Evolutionary conservation across 2,329 filamentous ascomycete genomes (phyloP).

Genomic region (Cladorrhinum sp.): DNA sequence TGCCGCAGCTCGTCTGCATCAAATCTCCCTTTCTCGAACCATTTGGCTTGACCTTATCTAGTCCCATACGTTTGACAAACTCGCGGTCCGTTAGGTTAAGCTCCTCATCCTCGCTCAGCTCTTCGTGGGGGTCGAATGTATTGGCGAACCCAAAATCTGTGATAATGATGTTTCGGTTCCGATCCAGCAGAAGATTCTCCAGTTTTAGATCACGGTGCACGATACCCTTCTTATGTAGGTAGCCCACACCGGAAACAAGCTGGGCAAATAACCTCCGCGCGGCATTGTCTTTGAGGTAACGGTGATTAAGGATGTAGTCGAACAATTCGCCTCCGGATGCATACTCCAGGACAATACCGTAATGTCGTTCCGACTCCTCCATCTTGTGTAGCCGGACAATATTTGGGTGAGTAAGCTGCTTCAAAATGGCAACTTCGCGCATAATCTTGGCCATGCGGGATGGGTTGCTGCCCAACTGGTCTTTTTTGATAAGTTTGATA

Average conservation of each 20-base stretch:
- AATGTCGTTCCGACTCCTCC: slow-evolving; percentile 95
- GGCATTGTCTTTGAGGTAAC: slow-evolving; percentile 91
- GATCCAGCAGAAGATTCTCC: slow-evolving; percentile 90
- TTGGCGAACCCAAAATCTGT: slow-evolving; percentile 99
- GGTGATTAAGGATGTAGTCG: slow-evolving; percentile 95
- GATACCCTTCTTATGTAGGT: slow-evolving; percentile 97
- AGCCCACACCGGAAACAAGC: slow-evolving; percentile 92
- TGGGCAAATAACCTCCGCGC: slow-evolving; percentile 92
- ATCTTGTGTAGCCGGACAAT: slow-evolving; percentile 97
- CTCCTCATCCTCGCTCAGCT: slow-evolving; percentile 87
- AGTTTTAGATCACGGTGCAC: slow-evolving; percentile 96
- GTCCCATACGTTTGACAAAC: slow-evolving; percentile 78
- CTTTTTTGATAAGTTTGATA: slow-evolving; percentile 94
- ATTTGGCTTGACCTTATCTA: slow-evolving; percentile 73
- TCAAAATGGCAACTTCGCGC: slow-evolving; percentile 89
- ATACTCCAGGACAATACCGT: slow-evolving; percentile 97
- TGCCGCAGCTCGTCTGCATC: slow-evolving; percentile 99
- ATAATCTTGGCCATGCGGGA: slow-evolving; percentile 93
- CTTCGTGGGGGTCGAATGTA: slow-evolving; percentile 86
- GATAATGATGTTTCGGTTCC: slow-evolving; percentile 98
- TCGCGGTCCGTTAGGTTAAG: slow-evolving; percentile 82
- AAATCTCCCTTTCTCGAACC: slow-evolving; percentile 83
- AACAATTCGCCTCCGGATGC: slow-evolving; percentile 96
- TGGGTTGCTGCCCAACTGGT: slow-evolving; percentile 83
- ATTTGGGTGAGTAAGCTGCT: slow-evolving; percentile 85